Percentiles rank a stretch among this genome's conserved stretches.
Evolutionary conservation across 768 basidiomycete genomes (phyloP).

Genomic region (Leccinum boreale): DNA sequence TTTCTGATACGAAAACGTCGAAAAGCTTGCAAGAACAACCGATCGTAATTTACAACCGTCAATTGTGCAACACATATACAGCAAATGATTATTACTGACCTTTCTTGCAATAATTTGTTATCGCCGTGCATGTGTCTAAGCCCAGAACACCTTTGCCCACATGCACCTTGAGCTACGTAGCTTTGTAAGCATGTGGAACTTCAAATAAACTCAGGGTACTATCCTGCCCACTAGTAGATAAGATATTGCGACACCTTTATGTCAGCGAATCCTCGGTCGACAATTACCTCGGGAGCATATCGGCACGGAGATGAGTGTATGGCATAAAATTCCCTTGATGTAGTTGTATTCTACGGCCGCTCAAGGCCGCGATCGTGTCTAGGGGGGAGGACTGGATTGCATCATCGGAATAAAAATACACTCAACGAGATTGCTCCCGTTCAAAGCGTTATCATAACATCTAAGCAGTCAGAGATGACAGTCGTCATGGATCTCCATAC

Average conservation of each 20-base stretch:
- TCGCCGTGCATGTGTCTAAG: not conserved
- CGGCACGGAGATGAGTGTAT: not conserved
- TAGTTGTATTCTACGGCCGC: not conserved
- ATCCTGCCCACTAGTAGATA: not conserved
- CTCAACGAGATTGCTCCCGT: not conserved
- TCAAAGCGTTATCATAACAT: not conserved
- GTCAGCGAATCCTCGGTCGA: not conserved
- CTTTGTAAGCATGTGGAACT: not conserved
- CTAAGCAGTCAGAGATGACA: not conserved
- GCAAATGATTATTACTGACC: not conserved
- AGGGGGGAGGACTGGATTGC: not conserved
- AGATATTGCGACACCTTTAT: not conserved
- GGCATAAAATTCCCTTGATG: not conserved
- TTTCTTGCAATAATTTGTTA: not conserved
- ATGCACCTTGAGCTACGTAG: not conserved
- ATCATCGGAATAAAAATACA: not conserved
- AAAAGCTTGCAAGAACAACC: not conserved
- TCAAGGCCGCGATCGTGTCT: not conserved
- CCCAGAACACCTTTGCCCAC: not conserved
- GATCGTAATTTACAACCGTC: not conserved
- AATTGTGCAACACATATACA: not conserved
- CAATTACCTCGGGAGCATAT: not conserved
- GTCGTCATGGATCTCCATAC: not conserved
- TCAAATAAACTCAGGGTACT: not conserved
- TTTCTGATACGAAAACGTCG: not conserved